phyloP scores from a whole-genome alignment of 139 green algal species.

The Tetraselmis striata region DNA sequence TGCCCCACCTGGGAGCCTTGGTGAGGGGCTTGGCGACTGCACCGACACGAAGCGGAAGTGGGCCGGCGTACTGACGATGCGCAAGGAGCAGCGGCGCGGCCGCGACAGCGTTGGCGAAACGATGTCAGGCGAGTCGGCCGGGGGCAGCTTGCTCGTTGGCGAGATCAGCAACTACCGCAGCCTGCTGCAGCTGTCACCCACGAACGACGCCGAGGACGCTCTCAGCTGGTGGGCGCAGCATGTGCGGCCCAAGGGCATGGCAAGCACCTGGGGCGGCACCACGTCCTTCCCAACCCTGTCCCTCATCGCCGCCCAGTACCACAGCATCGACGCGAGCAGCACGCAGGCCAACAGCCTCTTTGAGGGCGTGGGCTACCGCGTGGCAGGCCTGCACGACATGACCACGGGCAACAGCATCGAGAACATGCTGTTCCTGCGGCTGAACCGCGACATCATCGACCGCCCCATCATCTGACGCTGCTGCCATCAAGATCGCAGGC shows the following conservation, averaged over 20 bases:
- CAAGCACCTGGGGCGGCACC: not conserved
- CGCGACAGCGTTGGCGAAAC: not conserved
- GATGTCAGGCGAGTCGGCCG: not conserved
- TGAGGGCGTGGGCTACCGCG: not conserved
- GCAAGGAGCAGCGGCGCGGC: not conserved
- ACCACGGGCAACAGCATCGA: not conserved
- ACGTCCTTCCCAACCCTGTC: not conserved
- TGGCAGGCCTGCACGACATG: not conserved
- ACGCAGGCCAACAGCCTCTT: not conserved
- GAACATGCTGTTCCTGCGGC: not conserved
- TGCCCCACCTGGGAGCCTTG: too few relatives aligned
- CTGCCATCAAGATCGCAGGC: too few relatives aligned
- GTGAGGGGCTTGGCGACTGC: too few relatives aligned
- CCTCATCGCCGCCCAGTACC: not conserved
- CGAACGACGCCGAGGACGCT: not conserved
- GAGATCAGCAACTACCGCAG: not conserved
- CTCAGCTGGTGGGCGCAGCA: not conserved
- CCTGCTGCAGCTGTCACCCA: not conserved
- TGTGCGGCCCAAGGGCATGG: not conserved
- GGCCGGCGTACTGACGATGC: not conserved
- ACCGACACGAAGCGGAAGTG: not conserved
- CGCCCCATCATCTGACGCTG: not conserved
- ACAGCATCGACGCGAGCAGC: not conserved
- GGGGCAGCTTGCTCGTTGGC: too few relatives aligned
- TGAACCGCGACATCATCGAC: not conserved